phyloP scores from a whole-genome alignment of 352 stramenopile genomes.

The Phytophthora agathidicida region DNA sequence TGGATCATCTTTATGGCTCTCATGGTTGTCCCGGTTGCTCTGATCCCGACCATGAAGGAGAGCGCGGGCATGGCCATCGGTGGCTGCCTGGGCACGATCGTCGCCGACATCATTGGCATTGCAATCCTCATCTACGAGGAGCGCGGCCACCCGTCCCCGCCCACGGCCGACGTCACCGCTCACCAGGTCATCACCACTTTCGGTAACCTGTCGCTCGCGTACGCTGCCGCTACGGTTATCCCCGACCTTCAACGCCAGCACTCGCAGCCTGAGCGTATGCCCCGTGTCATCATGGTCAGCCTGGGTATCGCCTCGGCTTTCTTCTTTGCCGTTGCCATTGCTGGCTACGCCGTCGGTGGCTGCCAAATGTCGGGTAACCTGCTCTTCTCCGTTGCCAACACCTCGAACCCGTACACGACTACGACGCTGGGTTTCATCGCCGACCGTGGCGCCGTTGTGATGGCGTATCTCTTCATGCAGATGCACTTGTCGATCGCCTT shows the following conservation, averaged over 20 bases:
- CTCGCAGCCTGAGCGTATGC: constrained; percentile 35
- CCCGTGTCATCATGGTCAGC: constrained; percentile 33
- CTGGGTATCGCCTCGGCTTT: constrained; percentile 20
- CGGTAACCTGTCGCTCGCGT: constrained; percentile 35
- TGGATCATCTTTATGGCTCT: constrained; percentile 43
- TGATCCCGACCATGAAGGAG: constrained; percentile 38
- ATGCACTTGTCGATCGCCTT: constrained; percentile 33
- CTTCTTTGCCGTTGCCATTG: constrained; percentile 23
- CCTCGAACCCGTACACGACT: constrained; percentile 14
- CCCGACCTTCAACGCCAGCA: constrained; percentile 33
- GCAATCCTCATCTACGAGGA: constrained; percentile 21
- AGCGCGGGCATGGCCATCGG: constrained; percentile 26
- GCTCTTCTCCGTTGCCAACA: constrained; percentile 32
- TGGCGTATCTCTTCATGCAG: constrained; percentile 38
- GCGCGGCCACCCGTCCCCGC: constrained; percentile 27
- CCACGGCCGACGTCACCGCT: constrained; percentile 8
- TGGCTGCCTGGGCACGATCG: constrained; percentile 31
- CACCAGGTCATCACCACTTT: constrained; percentile 39
- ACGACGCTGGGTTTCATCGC: constrained; percentile 25
- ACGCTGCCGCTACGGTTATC: constrained; percentile 33
- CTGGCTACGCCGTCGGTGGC: constrained; percentile 19
- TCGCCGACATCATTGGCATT: constrained; percentile 32
- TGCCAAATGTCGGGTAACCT: constrained; percentile 38
- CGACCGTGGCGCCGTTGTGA: constrained; percentile 25
- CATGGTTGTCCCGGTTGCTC: constrained; percentile 24